phyloP scores from a whole-genome alignment of 1,284 basidiomycete genomes.

The Melampsora americana region DNA sequence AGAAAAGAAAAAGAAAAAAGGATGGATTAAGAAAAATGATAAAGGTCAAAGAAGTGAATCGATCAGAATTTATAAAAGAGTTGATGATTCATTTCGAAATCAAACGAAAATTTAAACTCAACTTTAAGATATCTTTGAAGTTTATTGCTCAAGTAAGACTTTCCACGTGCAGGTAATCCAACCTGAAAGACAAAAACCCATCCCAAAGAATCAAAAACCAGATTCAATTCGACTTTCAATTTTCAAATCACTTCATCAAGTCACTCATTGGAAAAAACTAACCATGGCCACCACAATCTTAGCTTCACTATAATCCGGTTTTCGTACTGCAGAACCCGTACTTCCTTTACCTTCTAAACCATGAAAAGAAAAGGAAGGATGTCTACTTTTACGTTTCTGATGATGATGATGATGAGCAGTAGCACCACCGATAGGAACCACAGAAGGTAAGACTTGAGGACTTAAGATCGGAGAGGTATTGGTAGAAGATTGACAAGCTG shows the following conservation, averaged over 20 bases:
- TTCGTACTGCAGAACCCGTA: conserved; percentile 52
- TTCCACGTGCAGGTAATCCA: conserved; percentile 75
- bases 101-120: neutral
- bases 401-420: neutral
- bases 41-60: too few species aligned
- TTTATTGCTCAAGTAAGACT: conserved; percentile 67
- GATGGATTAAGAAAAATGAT: conserved; percentile 45
- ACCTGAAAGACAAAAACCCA: conserved; percentile 59
- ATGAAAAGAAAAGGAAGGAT: conserved; percentile 43
- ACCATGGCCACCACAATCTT: conserved; percentile 99
- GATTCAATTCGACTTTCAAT: conserved; percentile 5
- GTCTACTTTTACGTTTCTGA: conserved; percentile 8
- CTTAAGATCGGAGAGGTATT: conserved; percentile 20
- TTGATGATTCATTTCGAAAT: neutral
- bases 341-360: conserved; percentile 44
- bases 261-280: conserved; percentile 45
- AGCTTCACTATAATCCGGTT: conserved; percentile 95
- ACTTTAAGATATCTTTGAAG: conserved; percentile 41
- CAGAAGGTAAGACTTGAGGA: conserved; percentile 12
- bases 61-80: neutral
- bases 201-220: too few species aligned
- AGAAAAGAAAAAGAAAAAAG: conserved; percentile 31
- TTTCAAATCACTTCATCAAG: neutral
- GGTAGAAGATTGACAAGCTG: conserved; percentile 19
- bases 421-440: neutral